Conservation (phyloP, 2,329 filamentous ascomycete species). For the Ophiocordyceps camponoti-floridani region DNA sequence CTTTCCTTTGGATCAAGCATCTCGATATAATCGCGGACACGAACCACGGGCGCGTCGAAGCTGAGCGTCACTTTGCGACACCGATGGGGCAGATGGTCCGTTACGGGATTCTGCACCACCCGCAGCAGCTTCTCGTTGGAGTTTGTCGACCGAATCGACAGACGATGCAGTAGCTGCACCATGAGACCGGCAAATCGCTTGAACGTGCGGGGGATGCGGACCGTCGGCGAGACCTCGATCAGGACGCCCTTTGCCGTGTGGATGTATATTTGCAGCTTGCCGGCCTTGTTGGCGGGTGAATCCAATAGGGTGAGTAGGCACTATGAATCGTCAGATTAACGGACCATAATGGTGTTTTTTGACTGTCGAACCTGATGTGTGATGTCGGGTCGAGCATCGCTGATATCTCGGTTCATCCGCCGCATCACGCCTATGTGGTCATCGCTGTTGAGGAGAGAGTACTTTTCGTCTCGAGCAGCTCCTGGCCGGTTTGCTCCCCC, state of each 20-base stretch:
- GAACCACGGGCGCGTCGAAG: constrained; percentile 78
- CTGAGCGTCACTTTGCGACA: constrained; percentile 95
- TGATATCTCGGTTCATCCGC: constrained; percentile 98
- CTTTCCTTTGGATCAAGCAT: constrained; percentile 68
- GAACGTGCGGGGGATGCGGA: constrained; percentile 93
- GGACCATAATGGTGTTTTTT: not conserved
- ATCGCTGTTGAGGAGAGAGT: constrained; percentile 93
- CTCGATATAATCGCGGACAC: constrained; percentile 76
- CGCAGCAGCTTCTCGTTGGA: constrained; percentile 95
- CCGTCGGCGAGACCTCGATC: constrained; percentile 95
- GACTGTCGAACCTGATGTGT: constrained; percentile 64
- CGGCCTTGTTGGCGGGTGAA: constrained; percentile 96
- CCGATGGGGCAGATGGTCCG: constrained; percentile 87
- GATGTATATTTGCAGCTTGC: constrained; percentile 95
- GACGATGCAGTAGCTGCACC: constrained; percentile 90
- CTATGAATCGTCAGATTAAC: constrained; percentile 29
- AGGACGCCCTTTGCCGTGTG: constrained; percentile 93
- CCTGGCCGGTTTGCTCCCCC: constrained; percentile 46
- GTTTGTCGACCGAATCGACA: constrained; percentile 90
- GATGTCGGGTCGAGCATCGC: constrained; percentile 92
- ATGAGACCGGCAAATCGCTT: constrained; percentile 97
- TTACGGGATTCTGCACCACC: constrained; percentile 96
- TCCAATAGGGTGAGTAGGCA: constrained; percentile 93
- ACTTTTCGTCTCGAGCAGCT: constrained; percentile 73
- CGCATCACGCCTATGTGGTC: constrained; percentile 98